Percentiles rank a stretch among this genome's conserved stretches.
These are phyloP conservation scores for Fusarium verticillioides DNA, from an alignment of 2,329 filamentous ascomycete genomes.

Conservation along the genomic window DNA sequence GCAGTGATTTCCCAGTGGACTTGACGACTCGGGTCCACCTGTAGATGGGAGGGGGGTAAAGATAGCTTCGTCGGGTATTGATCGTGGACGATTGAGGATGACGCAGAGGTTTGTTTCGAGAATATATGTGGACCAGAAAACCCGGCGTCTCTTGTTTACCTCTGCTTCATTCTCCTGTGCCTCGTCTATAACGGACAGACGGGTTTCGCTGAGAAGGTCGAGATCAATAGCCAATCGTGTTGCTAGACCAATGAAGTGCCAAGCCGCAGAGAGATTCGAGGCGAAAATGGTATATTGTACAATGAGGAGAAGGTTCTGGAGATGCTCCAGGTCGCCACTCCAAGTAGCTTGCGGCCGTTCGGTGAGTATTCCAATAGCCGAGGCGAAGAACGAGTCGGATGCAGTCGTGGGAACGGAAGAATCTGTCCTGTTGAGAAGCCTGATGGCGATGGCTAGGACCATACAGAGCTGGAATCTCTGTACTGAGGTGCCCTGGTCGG, in stretches of 20 bases:
- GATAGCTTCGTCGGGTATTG: constrained; percentile 32
- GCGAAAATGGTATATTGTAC: constrained; percentile 31
- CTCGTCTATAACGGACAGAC: neutral
- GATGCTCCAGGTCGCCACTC: constrained; percentile 18
- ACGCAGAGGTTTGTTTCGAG: constrained; percentile 33
- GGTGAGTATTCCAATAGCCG: constrained; percentile 9
- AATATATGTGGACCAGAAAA: constrained; percentile 32
- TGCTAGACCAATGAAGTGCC: constrained; percentile 35
- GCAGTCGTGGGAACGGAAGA: constrained; percentile 16
- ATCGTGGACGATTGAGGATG: constrained; percentile 20
- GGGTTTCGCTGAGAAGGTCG: constrained; percentile 11
- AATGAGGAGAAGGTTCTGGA: constrained; percentile 22
- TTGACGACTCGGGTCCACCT: constrained; percentile 2
- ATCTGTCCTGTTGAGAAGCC: constrained; percentile 28
- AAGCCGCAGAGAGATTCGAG: constrained; percentile 26
- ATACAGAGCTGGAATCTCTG: constrained; percentile 18
- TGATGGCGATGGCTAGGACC: constrained; percentile 24
- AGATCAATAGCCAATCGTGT: constrained; percentile 28
- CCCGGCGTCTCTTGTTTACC: neutral
- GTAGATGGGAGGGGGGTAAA: constrained; percentile 14
- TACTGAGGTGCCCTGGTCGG: neutral
- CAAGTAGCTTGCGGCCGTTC: constrained; percentile 9
- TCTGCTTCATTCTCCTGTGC: neutral
- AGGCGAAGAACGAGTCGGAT: constrained; percentile 23
- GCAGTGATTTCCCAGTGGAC: constrained; percentile 32